phyloP scores from a whole-genome alignment of 1,284 basidiomycete genomes.

The Cystobasidiaceae sp. region DNA sequence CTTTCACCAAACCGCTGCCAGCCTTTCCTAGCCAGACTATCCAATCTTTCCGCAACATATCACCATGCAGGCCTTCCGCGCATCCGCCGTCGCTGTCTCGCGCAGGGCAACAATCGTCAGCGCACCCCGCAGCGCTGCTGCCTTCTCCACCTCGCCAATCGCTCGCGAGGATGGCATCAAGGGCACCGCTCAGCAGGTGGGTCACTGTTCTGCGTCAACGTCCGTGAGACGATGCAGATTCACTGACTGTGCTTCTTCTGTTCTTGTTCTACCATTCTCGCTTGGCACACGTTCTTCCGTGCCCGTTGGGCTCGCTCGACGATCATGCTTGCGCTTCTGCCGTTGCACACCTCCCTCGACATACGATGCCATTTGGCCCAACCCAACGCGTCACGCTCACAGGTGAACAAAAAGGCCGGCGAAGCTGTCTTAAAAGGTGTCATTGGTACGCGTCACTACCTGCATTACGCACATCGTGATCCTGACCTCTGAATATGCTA shows the following conservation, averaged over 20 bases:
- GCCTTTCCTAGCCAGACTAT: not conserved
- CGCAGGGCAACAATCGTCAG: not conserved
- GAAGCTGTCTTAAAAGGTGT: conserved; percentile 27
- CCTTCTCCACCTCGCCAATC: conserved; percentile 8
- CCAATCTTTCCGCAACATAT: not conserved
- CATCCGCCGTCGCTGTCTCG: conserved; percentile 1
- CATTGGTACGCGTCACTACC: conserved; percentile 3
- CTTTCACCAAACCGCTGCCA: no score
- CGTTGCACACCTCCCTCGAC: not conserved
- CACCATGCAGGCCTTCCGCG: conserved; percentile 27
- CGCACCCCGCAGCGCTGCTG: not conserved
- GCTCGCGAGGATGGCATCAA: conserved; percentile 16
- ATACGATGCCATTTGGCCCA: not conserved
- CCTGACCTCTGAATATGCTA: not conserved
- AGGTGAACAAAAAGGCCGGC: conserved; percentile 26
- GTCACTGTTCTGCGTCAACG: no score
- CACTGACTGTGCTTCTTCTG: no score
- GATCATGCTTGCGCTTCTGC: no score
- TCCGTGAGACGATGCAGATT: no score
- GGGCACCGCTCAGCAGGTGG: conserved; percentile 17
- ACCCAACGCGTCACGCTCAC: not conserved
- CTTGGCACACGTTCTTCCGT: no score
- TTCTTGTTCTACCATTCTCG: no score
- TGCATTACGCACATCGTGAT: not conserved
- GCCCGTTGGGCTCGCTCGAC: no score